Conservation (phyloP, 1,284 basidiomycete genomes). For the Sparassis latifolia region DNA sequence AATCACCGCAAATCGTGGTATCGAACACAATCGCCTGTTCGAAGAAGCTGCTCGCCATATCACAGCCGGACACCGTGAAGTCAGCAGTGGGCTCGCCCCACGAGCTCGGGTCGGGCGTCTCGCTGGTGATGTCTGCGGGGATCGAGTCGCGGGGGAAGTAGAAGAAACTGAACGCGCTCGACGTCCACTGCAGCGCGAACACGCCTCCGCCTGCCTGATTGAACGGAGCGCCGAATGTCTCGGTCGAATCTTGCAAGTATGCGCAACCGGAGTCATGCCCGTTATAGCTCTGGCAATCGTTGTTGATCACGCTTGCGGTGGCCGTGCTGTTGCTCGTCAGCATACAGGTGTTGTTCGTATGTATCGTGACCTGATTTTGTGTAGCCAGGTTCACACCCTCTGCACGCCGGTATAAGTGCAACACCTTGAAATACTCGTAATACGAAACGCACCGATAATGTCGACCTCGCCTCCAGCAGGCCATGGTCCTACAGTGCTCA, state of each 20-base stretch:
- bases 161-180: constrained; percentile 70
- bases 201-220: constrained; percentile 68
- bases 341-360: constrained; percentile 50
- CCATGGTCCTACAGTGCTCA: constrained; percentile 60
- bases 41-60: constrained; percentile 62
- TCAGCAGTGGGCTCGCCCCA: constrained; percentile 70
- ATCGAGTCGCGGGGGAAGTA: constrained; percentile 63
- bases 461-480: constrained; percentile 48
- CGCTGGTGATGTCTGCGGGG: constrained; percentile 59
- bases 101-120: constrained; percentile 49
- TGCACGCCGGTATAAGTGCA: constrained; percentile 4
- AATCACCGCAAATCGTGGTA: constrained; percentile 65
- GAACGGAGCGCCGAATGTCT: constrained; percentile 66
- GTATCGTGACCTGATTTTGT: constrained; percentile 67
- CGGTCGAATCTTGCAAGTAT: constrained; percentile 43
- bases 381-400: constrained; percentile 56
- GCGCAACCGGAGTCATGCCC: constrained; percentile 63
- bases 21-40: constrained; percentile 57
- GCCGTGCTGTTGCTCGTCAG: constrained; percentile 31
- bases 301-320: constrained; percentile 29
- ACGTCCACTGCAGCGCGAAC: constrained; percentile 67
- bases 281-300: constrained; percentile 41
- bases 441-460: constrained; percentile 22
- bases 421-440: neutral
- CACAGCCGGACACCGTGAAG: constrained; percentile 52